A percentile compares a stretch with the other conserved stretches of the same genome.
Conservation (phyloP, 2,329 filamentous ascomycete species). For the Cordyceps cicadae region DNA sequence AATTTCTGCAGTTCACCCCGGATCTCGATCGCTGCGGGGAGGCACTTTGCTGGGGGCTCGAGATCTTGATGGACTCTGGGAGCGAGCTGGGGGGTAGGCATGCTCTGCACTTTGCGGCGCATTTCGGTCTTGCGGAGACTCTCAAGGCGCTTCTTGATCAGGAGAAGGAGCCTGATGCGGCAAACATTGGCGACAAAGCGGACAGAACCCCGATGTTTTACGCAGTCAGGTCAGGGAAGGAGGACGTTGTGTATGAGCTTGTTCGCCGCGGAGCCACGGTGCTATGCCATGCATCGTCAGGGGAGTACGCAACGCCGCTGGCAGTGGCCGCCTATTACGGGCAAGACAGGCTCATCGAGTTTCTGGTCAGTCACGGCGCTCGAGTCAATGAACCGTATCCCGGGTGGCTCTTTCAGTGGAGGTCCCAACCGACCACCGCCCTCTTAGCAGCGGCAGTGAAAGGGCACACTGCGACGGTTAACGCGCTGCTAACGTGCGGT, state of each 20-base stretch:
- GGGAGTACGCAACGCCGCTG: not conserved
- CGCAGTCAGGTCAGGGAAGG: not conserved
- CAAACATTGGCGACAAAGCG: not conserved
- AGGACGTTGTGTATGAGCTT: not conserved
- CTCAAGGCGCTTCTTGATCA: not conserved
- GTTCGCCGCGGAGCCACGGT: not conserved
- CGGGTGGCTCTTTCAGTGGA: not conserved
- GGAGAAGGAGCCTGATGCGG: not conserved
- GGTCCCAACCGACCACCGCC: not conserved
- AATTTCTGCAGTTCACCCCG: constrained; percentile 13
- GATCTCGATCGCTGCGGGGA: not conserved
- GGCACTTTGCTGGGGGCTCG: constrained; percentile 9
- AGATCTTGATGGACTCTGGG: not conserved
- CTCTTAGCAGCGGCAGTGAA: not conserved
- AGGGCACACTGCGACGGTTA: not conserved
- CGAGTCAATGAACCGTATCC: not conserved
- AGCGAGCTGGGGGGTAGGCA: not conserved
- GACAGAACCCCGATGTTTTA: not conserved
- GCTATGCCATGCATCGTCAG: not conserved
- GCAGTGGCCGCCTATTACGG: not conserved
- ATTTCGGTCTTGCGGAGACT: constrained; percentile 16
- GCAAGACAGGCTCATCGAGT: not conserved
- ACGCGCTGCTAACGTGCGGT: not conserved
- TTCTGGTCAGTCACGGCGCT: not conserved
- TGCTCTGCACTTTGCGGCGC: constrained; percentile 18